phyloP scores from a whole-genome alignment of 306 rosid species.

The Quercus agrifolia region DNA sequence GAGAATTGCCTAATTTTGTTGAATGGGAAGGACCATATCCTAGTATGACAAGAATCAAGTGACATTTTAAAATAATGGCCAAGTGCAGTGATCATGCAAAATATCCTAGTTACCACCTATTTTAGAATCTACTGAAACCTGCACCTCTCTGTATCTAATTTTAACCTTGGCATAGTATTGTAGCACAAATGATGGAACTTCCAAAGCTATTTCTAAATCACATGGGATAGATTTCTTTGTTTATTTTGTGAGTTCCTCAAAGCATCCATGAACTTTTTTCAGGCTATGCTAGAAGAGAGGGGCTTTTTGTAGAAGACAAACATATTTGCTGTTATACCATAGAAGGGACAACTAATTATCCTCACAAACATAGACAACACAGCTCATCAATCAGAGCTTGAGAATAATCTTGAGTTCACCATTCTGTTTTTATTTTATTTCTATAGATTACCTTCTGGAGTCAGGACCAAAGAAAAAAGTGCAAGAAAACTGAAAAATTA shows the following conservation, averaged over 20 bases:
- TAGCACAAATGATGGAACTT: neutral
- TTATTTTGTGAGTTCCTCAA: neutral
- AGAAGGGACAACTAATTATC: neutral
- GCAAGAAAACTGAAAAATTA: neutral
- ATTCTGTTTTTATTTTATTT: too few species aligned
- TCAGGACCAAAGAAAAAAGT: neutral
- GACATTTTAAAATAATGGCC: neutral
- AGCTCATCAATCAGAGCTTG: neutral
- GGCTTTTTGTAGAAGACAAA: neutral
- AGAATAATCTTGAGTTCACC: too few species aligned
- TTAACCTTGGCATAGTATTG: neutral
- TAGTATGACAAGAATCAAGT: too few species aligned
- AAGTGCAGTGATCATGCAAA: neutral
- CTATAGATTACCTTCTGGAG: too few species aligned
- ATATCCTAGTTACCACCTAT: neutral
- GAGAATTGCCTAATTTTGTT: conserved; percentile 1
- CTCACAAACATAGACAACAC: neutral
- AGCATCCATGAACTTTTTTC: neutral
- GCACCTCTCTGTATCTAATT: neutral
- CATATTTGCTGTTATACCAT: neutral
- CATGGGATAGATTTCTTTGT: neutral
- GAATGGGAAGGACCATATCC: too few species aligned
- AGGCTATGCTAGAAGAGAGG: neutral
- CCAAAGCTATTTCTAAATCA: neutral
- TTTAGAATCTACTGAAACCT: neutral